A percentile compares a stretch with the other conserved stretches of the same genome.
phyloP scores from a whole-genome alignment of 495 filamentous ascomycete species.

The Xylaria grammica region DNA sequence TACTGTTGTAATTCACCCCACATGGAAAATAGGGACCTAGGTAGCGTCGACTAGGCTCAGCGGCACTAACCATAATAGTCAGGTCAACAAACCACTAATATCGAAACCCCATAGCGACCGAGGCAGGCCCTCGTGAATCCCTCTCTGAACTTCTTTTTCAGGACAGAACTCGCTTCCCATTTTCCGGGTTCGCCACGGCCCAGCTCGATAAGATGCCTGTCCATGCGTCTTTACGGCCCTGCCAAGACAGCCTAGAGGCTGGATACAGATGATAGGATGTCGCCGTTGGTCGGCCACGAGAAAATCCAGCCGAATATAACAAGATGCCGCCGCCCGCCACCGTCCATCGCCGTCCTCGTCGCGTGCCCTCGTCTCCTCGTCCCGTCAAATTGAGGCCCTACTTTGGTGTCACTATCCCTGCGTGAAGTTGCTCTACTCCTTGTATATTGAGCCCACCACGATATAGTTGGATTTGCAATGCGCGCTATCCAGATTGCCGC shows the following conservation, averaged over 20 bases:
- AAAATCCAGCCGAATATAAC: conserved; percentile 3
- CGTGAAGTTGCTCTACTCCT: no score
- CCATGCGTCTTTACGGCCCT: background rate
- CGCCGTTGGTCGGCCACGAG: conserved; percentile 1
- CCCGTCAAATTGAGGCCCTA: background rate
- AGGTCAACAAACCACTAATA: conserved; percentile 6
- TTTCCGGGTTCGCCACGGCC: background rate
- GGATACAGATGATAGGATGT: background rate
- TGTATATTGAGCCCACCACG: background rate
- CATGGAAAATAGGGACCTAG: no score
- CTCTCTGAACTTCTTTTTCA: conserved; percentile 18
- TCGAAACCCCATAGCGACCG: background rate
- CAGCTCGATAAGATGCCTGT: conserved; percentile 15
- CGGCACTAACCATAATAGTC: conserved; percentile 22
- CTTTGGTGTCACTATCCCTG: background rate
- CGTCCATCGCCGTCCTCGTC: background rate
- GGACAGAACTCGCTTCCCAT: conserved; percentile 2
- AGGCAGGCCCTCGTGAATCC: background rate
- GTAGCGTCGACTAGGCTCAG: no score
- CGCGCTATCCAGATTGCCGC: conserved; percentile 14
- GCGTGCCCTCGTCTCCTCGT: background rate
- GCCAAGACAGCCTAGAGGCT: background rate
- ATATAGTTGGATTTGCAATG: conserved; percentile 5
- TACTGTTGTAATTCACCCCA: no score
- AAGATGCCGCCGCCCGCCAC: background rate